These are phyloP conservation scores for Mortierella sp. DNA, from an alignment of 371 early-diverging fungal genomes.

Conservation along the genomic window DNA sequence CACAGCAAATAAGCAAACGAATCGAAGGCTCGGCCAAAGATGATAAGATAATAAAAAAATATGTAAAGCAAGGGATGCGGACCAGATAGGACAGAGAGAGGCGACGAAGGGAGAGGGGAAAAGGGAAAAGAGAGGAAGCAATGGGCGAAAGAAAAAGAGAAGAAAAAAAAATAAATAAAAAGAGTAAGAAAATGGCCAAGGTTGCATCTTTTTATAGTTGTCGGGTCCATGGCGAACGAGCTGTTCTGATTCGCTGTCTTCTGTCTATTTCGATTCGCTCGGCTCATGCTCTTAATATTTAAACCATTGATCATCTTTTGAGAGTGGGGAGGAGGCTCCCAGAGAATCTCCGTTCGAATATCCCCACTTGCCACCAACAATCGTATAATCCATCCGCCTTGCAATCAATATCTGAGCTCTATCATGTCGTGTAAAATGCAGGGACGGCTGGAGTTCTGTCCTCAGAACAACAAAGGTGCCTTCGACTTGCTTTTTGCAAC, in stretches of 20 bases:
- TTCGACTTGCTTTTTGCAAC: too few species aligned
- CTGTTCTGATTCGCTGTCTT: background rate
- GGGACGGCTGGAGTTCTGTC: constrained; percentile 4
- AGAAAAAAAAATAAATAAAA: background rate
- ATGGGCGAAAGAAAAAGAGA: background rate
- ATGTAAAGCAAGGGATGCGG: too few species aligned
- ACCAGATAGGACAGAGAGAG: constrained; percentile 3
- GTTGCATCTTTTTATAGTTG: constrained; percentile 35
- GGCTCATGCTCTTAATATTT: background rate
- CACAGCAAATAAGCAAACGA: too few species aligned
- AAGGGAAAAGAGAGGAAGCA: background rate
- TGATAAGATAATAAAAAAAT: too few species aligned
- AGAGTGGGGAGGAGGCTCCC: too few species aligned
- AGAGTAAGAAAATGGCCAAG: background rate
- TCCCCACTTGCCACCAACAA: too few species aligned
- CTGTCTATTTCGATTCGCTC: background rate
- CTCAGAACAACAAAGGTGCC: too few species aligned
- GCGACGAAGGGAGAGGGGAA: background rate
- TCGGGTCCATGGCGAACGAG: constrained; percentile 3
- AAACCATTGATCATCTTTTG: background rate
- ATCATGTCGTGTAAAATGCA: too few species aligned
- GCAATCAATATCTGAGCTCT: background rate
- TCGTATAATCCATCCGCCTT: background rate
- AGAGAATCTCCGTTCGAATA: too few species aligned
- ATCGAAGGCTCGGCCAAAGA: too few species aligned